Evolutionary conservation across 257 asterid species (phyloP).

Genomic region (Vinca minor): DNA sequence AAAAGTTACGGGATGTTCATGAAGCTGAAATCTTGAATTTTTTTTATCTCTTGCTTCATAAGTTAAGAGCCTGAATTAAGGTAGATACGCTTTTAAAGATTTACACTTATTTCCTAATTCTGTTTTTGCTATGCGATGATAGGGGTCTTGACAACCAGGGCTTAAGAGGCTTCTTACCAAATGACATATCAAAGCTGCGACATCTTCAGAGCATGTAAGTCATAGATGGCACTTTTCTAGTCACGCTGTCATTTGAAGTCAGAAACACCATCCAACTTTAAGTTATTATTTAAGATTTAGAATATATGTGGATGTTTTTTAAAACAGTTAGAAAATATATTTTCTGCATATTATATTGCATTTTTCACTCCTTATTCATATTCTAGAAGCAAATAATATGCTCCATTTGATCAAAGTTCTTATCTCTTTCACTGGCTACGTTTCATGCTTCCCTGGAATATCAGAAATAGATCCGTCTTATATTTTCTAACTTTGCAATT

Average conservation of each 20-base stretch:
- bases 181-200: constrained; percentile 56
- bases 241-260: background rate
- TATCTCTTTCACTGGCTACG: background rate
- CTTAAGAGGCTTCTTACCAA: constrained; percentile 71
- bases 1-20: background rate
- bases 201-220: constrained; percentile 98
- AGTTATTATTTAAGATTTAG: background rate
- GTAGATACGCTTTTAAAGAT: background rate
- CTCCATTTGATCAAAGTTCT: background rate
- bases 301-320: background rate
- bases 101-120: constrained; percentile 7
- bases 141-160: constrained; percentile 97
- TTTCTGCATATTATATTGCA: background rate
- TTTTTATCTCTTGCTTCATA: background rate
- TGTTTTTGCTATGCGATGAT: constrained; percentile 27
- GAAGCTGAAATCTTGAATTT: background rate
- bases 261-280: background rate
- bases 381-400: background rate
- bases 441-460: background rate
- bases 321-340: background rate
- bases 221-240: constrained; percentile 5
- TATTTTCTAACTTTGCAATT: constrained; percentile 3
- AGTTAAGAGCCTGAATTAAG: background rate
- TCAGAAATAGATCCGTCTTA: background rate
- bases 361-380: background rate